Evolutionary conservation across 345 rosid genomes (phyloP), one percentile per base, ranked within the genome.

Genomic region (Gossypium herbaceum): DNA sequence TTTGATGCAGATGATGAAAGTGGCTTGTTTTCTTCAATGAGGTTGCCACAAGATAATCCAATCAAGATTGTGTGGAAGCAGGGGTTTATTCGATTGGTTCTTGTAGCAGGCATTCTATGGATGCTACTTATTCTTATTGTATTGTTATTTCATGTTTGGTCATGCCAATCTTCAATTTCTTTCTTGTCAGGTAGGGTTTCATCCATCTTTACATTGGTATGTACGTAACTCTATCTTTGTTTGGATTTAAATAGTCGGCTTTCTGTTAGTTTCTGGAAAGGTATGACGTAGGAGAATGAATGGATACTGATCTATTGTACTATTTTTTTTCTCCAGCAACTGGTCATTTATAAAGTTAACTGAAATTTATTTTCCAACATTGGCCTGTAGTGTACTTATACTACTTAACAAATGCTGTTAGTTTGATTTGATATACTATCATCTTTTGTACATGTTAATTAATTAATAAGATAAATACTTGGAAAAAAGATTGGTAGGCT

Each of bases 81-180:
- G 2, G 99, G 98, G 39, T 90, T 95, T 81, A 43, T 90, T 62
- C 86, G 92, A 19, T 81, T 95, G 85, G 86, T 91, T 81, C 86
- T 93, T 47, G 94, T 93, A 1, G 98, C 81, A 0, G 97, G 93
- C 85, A 88, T 95, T 51, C 70, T 86, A 41, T 95, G 94, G 99
- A 91, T 91, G 94, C 72, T 95, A 11, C 94, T 93, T 67, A 90
- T 95, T 78, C 92, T 95, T 59, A 12, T 82, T 77, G 94, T 85
- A 1, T 75, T 88, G 15, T 71, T 93, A 45, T 86, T 95, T 84
- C 99, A 93, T 73, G 76, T 95, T 55, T 93, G 99, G 98, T 90
- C 98, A 62, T 95, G 99, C 76, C 97, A 89, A 62, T 87, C 98
- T 80, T 86, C 99, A 0, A 73, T 84, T 39, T 76, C 86, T 12